These are phyloP conservation scores for Boeremia lycopersici DNA, from an alignment of 2,329 filamentous ascomycete genomes.

Conservation along the genomic window DNA sequence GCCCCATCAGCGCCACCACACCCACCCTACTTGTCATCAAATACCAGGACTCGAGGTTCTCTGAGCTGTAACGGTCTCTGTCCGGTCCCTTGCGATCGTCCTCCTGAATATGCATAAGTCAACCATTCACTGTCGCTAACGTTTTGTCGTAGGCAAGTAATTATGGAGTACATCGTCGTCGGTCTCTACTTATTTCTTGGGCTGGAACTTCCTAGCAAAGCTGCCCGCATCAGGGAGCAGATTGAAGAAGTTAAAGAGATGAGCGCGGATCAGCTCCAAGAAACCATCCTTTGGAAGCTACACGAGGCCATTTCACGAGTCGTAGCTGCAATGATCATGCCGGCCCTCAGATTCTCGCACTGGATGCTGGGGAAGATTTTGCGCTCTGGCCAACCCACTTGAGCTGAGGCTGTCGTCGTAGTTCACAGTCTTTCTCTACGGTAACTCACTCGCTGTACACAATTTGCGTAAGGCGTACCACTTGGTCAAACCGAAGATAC, in stretches of 20 bases:
- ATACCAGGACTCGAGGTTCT: background rate
- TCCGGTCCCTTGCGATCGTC: background rate
- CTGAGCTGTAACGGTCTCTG: background rate
- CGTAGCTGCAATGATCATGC: conserved; percentile 40
- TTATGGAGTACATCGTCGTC: conserved; percentile 45
- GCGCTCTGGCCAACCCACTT: conserved; percentile 21
- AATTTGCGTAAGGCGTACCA: background rate
- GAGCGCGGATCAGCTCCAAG: conserved; percentile 37
- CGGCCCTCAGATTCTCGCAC: conserved; percentile 39
- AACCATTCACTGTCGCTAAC: background rate
- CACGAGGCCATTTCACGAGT: conserved; percentile 36
- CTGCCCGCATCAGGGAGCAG: conserved; percentile 35
- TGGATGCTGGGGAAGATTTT: conserved; percentile 42
- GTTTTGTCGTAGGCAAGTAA: conserved; percentile 33
- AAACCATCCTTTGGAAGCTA: conserved; percentile 42
- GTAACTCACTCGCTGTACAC: background rate
- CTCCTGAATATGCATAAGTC: too few relatives aligned
- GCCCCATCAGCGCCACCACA: background rate
- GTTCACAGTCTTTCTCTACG: background rate
- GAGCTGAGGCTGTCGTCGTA: background rate
- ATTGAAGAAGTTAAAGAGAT: conserved; percentile 36
- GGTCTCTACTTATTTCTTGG: conserved; percentile 41
- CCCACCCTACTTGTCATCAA: background rate
- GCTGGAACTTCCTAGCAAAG: conserved; percentile 40
- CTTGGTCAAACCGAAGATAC: background rate